Evolutionary conservation across 2,329 filamentous ascomycete species (phyloP), one percentile per base, ranked within the genome.

Genomic region (Epichloe festucae): DNA sequence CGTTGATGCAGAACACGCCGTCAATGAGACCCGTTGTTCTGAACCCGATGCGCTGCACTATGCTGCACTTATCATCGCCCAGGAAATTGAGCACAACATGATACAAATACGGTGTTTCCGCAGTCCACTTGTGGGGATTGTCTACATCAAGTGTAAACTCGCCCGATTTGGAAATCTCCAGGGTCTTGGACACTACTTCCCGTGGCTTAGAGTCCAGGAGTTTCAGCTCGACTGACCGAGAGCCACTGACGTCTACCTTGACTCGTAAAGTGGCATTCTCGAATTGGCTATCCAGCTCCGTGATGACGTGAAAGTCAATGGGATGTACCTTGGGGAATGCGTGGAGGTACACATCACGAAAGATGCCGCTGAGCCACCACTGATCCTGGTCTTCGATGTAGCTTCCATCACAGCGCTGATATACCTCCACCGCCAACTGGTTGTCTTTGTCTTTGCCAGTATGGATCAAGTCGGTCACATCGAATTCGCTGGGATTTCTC

Each of bases 381-480:
- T 85, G 79, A 59, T 86, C 81, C 55, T 77, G 82, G 54, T 87
- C 83, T 59, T 88, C 84, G 36, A 87, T 78, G 55, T 87, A 87
- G 19, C 77, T 82, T 3, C 83, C 85, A 59, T 88, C 81, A 36
- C 79, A 87, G 58, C 79, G 79, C 62, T 88, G 83, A 55, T 88
- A 88, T 0, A 88, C 84, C 48, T 80, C 74, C 0, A 88, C 82
- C 2, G 76, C 76, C 2, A 89, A 63, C 1, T 68, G 70, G 55
- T 86, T 87, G 45, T 71, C 65, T 1, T 64, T 63, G 1, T 71
- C 65, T 1, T 64, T 63, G 1, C 66, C 60, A 3, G 65, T 41
- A 1, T 67, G 62, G 2, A 87, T 66, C 35, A 72, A 65, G 0
- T 67, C 56, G 0, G 82, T 81, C 5, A 89, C 72, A 56, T 89